phyloP scores from a whole-genome alignment of 257 asterid genomes.

The Linaria vulgaris region DNA sequence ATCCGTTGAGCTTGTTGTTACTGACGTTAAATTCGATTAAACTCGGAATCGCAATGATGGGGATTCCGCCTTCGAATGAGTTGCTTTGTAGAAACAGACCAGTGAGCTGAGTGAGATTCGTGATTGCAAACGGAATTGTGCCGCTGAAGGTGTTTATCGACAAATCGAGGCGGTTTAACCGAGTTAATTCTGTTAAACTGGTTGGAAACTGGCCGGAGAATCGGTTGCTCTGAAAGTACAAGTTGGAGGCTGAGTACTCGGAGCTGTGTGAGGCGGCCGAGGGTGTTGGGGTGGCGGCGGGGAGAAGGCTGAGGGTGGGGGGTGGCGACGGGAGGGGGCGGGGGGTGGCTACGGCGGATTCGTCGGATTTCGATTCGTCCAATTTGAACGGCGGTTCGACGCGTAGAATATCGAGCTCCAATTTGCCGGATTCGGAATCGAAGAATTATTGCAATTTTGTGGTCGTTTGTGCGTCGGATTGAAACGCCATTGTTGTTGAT shows the following conservation, averaged over 20 bases:
- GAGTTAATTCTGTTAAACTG: slow-evolving; percentile 58
- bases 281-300: slow-evolving; percentile 55
- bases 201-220: slow-evolving; percentile 70
- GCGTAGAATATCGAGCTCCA: too few relatives aligned
- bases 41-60: slow-evolving; percentile 54
- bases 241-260: slow-evolving; percentile 84
- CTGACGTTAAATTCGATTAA: slow-evolving; percentile 53
- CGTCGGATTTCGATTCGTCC: too few relatives aligned
- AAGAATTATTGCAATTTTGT: too few relatives aligned
- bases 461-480: too few relatives aligned
- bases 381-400: too few relatives aligned
- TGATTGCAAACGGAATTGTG: slow-evolving; percentile 68
- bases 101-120: slow-evolving; percentile 66
- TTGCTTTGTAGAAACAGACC: slow-evolving; percentile 69
- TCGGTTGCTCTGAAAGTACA: slow-evolving; percentile 68
- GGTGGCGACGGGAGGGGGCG: too few relatives aligned
- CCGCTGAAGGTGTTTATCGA: slow-evolving; percentile 78
- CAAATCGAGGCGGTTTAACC: slow-evolving; percentile 65
- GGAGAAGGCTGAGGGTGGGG: too few relatives aligned
- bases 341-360: too few relatives aligned
- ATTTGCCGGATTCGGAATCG: too few relatives aligned
- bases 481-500: too few relatives aligned
- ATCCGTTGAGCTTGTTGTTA: slow-evolving; percentile 76
- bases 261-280: slow-evolving; percentile 66
- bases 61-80: slow-evolving; percentile 65